Conservation (phyloP, 2,329 filamentous ascomycete genomes). For the Xylaria polymorpha region DNA sequence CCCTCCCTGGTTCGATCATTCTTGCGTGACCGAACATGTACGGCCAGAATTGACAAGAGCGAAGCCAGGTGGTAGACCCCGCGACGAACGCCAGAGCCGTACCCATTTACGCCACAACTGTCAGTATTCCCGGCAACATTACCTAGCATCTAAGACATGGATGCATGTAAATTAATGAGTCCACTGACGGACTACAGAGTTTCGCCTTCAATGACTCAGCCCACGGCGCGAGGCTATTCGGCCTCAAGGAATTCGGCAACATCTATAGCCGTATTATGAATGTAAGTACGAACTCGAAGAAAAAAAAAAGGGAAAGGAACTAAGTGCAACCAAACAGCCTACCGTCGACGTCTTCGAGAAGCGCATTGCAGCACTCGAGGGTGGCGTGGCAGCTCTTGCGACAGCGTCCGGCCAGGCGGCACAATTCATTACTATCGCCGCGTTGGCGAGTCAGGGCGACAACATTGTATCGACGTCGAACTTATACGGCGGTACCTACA, state of each 20-base stretch:
- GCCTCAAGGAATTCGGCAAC: conserved; percentile 96
- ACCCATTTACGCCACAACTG: conserved; percentile 94
- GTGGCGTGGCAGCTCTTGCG: conserved; percentile 86
- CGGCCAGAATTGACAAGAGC: conserved; percentile 25
- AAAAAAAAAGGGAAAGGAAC: neutral
- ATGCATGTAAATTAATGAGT: neutral
- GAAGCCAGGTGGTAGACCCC: conserved; percentile 81
- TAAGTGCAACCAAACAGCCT: conserved; percentile 64
- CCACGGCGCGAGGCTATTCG: conserved; percentile 93
- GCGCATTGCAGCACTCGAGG: conserved; percentile 93
- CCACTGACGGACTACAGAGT: conserved; percentile 65
- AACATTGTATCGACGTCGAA: conserved; percentile 94
- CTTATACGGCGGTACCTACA: conserved; percentile 95
- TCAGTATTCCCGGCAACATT: conserved; percentile 46
- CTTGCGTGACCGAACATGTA: neutral
- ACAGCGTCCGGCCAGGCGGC: conserved; percentile 88
- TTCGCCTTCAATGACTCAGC: conserved; percentile 96
- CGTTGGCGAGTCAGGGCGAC: conserved; percentile 88
- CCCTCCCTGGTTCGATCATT: neutral
- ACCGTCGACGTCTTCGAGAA: conserved; percentile 98
- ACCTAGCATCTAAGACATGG: neutral
- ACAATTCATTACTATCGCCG: conserved; percentile 88
- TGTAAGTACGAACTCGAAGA: conserved; percentile 56
- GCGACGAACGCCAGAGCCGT: conserved; percentile 89
- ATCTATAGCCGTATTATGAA: conserved; percentile 99